Percentiles rank a stretch among this genome's conserved stretches.
Conservation (phyloP, 768 basidiomycete genomes). For the Tylopilus rubrobrunneus region DNA sequence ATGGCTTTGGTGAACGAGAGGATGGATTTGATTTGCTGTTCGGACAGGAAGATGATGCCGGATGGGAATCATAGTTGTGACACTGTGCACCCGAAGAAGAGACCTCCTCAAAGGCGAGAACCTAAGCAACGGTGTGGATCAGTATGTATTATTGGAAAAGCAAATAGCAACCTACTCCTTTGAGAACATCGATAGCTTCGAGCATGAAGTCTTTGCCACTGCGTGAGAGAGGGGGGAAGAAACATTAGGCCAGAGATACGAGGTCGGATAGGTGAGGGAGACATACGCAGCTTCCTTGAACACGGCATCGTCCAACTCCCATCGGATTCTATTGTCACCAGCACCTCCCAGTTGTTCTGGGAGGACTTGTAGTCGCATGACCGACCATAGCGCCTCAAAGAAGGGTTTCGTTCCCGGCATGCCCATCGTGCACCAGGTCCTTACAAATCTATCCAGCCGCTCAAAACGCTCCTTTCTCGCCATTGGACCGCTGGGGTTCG, state of each 20-base stretch:
- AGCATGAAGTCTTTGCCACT: constrained; percentile 95
- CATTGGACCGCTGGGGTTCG: constrained; percentile 55
- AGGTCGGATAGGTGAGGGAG: constrained; percentile 1
- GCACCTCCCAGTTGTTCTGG: constrained; percentile 81
- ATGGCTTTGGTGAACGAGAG: constrained; percentile 35
- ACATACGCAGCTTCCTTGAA: constrained; percentile 93
- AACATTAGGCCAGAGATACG: constrained; percentile 11
- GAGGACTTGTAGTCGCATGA: constrained; percentile 76
- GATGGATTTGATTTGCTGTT: constrained; percentile 57
- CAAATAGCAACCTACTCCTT: constrained; percentile 60
- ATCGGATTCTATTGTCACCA: constrained; percentile 66
- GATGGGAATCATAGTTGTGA: constrained; percentile 32
- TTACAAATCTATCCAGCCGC: constrained; percentile 68
- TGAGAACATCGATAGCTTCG: constrained; percentile 84
- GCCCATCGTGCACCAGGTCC: constrained; percentile 80
- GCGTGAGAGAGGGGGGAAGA: constrained; percentile 19
- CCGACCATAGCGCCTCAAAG: constrained; percentile 61
- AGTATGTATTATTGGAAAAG: constrained; percentile 11
- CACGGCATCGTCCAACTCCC: constrained; percentile 93
- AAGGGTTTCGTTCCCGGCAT: constrained; percentile 91
- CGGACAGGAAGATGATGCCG: constrained; percentile 42
- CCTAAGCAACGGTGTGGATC: constrained; percentile 30
- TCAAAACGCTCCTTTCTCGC: constrained; percentile 78
- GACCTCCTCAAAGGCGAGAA: constrained; percentile 75
- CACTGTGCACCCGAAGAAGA: constrained; percentile 31